phyloP scores from a whole-genome alignment of 139 green algal genomes.

The Volvox africanus region DNA sequence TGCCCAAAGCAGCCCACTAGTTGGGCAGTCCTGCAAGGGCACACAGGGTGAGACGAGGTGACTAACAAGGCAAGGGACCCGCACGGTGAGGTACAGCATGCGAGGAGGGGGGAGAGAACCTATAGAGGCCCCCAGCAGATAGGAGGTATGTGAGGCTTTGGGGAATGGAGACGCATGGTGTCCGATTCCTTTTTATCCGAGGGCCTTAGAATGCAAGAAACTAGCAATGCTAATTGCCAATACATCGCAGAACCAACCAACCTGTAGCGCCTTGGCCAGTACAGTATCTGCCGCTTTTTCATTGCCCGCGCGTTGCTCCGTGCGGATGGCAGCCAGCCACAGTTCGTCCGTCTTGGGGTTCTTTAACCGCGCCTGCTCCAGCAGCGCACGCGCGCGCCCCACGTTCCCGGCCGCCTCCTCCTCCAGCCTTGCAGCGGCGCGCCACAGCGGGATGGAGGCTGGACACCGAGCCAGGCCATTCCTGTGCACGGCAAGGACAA shows the following conservation, averaged over 20 bases:
- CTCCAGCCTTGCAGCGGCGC: slow-evolving; percentile 83
- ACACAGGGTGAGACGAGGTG: not conserved
- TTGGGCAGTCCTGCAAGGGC: slow-evolving; percentile 87
- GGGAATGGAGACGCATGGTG: too few relatives aligned
- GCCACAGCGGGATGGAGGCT: slow-evolving; percentile 82
- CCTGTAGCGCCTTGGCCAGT: slow-evolving; percentile 93
- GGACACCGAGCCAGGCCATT: slow-evolving; percentile 69
- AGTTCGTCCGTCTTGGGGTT: slow-evolving; percentile 87
- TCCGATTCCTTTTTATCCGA: too few relatives aligned
- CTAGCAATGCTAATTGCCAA: too few relatives aligned
- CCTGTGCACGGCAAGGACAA: not conserved
- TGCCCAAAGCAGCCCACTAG: slow-evolving; percentile 88
- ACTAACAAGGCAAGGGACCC: too few relatives aligned
- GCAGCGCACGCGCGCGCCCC: slow-evolving; percentile 79
- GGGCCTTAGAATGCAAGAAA: too few relatives aligned
- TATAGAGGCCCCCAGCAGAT: too few relatives aligned
- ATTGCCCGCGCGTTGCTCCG: slow-evolving; percentile 84
- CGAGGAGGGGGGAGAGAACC: too few relatives aligned
- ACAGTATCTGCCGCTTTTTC: slow-evolving; percentile 86
- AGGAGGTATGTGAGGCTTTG: too few relatives aligned
- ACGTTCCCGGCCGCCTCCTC: slow-evolving; percentile 73
- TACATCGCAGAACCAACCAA: slow-evolving; percentile 9
- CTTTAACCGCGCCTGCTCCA: slow-evolving; percentile 86
- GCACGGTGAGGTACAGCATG: too few relatives aligned
- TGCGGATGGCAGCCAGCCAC: slow-evolving; percentile 93